Evolutionary conservation across 495 filamentous ascomycete species (phyloP), one percentile per base, ranked within the genome.

Genomic region (Niebla homalea): DNA sequence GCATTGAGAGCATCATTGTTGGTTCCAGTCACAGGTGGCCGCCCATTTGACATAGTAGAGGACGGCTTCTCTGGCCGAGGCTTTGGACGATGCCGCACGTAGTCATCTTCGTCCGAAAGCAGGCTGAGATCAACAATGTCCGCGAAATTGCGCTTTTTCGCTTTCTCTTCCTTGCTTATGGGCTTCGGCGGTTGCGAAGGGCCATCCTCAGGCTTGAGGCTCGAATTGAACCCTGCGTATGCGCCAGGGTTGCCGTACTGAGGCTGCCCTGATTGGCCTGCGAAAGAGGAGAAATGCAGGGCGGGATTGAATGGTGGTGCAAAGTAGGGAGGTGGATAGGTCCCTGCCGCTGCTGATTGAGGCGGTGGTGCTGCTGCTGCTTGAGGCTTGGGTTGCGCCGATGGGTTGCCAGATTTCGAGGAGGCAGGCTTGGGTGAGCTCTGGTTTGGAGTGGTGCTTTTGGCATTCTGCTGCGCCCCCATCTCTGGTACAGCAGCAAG

Each of bases 81-180:
- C 39, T 42, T 42, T 36, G 45, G 47, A 37, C 29, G 49, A 40
- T 39, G 52, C 14, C 49, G 52, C 35, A 32, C 18, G 8, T 60
- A 26, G 44, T 62, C 50, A 32, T 74, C 71, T 5, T 76, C 69
- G 44, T 72, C 70, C 15, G 60, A 64, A 6, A 67, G 36, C 16
- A 52, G 49, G 0, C 70, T 70, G 20, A 77, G 57, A 54, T 76
- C 74, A 16, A 75, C 67, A 35, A 77, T 61, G 15, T 76, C 73
- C 18, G 53, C 60, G 46, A 76, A 74, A 20, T 54, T 65, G 44
- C 70, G 55, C 51, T 76, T 76, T 39, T 65, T 58, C 6, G 73
- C 69, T 45, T 54, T 43, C 35, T 60, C 57, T 49, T 60, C 50
- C 49, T 64, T 61, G 12, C 46, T 58, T 5, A 44, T 46, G 12